Percentiles rank a stretch among this genome's conserved stretches.
These are phyloP conservation scores for Bassia scoparia DNA, from an alignment of 148 eudicot genomes.

Conservation along the genomic window DNA sequence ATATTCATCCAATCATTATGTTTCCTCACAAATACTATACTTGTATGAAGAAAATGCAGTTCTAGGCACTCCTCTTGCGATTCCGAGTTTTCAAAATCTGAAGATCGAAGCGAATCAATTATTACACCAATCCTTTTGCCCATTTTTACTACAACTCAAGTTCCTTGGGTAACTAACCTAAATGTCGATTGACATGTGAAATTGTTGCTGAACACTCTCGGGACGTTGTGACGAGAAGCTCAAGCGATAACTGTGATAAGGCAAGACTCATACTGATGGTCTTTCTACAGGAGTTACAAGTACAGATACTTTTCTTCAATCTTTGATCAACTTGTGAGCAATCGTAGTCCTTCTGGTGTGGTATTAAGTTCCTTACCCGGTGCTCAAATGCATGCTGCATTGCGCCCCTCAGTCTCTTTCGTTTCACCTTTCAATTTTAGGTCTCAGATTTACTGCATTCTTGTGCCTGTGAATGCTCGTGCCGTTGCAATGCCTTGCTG, in stretches of 20 bases:
- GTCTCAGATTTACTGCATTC: background rate
- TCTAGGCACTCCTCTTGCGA: background rate
- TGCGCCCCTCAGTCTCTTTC: background rate
- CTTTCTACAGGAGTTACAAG: conserved; percentile 61
- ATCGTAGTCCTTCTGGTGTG: too few relatives aligned
- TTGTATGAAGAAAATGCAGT: background rate
- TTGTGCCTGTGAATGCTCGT: background rate
- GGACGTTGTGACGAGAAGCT: conserved; percentile 71
- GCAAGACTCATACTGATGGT: conserved; percentile 92
- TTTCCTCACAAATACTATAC: background rate
- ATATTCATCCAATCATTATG: too few relatives aligned
- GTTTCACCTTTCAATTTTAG: background rate
- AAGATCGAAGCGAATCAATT: background rate
- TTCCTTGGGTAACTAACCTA: background rate
- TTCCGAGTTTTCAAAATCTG: background rate
- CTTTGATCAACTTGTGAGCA: background rate
- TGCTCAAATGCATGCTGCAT: background rate
- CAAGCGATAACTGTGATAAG: conserved; percentile 70
- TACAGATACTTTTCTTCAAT: background rate
- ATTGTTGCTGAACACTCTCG: conserved; percentile 68
- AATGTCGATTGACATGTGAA: conserved; percentile 41
- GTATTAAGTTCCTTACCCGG: too few relatives aligned
- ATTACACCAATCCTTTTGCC: background rate
- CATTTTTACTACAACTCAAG: background rate
- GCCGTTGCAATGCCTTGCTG: background rate